Evolutionary conservation across 2,329 filamentous ascomycete species (phyloP).

Genomic region (Rosellinia necatrix): DNA sequence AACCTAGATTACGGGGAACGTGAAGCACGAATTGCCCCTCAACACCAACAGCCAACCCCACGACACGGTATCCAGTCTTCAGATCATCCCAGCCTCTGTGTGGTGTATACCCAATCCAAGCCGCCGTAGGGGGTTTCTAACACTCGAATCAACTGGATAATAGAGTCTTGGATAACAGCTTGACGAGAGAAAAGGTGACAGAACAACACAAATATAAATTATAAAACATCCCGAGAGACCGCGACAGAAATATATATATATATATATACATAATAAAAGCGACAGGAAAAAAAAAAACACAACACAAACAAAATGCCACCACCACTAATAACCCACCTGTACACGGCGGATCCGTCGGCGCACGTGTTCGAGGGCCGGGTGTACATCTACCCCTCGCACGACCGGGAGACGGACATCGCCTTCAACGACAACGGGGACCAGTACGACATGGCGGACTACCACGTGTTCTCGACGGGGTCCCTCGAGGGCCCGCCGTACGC

Average conservation of each 20-base stretch:
- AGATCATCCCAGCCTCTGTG: too few relatives aligned
- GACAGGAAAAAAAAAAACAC: neutral
- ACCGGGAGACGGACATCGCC: constrained; percentile 73
- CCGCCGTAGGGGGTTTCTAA: too few relatives aligned
- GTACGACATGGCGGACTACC: constrained; percentile 84
- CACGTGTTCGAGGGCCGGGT: constrained; percentile 77
- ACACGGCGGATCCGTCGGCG: constrained; percentile 79
- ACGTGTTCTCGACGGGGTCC: constrained; percentile 67
- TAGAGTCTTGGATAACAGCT: too few relatives aligned
- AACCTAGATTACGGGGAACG: too few relatives aligned
- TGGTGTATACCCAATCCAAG: too few relatives aligned
- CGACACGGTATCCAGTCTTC: neutral
- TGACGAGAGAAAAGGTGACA: too few relatives aligned
- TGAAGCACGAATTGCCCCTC: constrained; percentile 29
- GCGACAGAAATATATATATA: too few relatives aligned
- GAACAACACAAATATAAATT: neutral
- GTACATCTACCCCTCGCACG: constrained; percentile 82
- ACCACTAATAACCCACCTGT: constrained; percentile 74
- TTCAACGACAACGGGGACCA: constrained; percentile 87
- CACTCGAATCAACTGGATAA: too few relatives aligned
- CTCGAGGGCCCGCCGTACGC: constrained; percentile 57
- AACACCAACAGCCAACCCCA: constrained; percentile 23
- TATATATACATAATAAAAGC: neutral
- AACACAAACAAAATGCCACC: constrained; percentile 49
- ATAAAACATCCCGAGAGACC: neutral